These are phyloP conservation scores for Globisporangium solare DNA, from an alignment of 352 stramenopile species.

Conservation along the genomic window DNA sequence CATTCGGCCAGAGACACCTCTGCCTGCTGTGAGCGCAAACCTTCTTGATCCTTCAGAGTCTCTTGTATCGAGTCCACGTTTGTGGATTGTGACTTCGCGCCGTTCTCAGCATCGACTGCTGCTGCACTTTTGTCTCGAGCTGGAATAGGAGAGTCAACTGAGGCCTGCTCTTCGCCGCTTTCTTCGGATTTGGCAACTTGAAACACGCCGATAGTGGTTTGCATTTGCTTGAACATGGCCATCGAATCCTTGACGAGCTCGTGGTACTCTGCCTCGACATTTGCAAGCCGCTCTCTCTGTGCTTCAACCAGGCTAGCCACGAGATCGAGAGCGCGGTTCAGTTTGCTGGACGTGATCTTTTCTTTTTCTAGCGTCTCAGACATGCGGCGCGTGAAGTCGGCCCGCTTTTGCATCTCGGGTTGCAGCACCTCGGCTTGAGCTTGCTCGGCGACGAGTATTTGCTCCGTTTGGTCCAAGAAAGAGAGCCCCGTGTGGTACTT, in stretches of 20 bases:
- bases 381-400: slow-evolving; percentile 41
- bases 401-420: slow-evolving; percentile 44
- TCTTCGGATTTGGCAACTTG: slow-evolving; percentile 23
- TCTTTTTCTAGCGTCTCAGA: slow-evolving; percentile 61
- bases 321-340: slow-evolving; percentile 40
- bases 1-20: background rate
- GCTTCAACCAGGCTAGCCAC: slow-evolving; percentile 28
- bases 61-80: background rate
- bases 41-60: background rate
- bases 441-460: slow-evolving; percentile 44
- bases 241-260: slow-evolving; percentile 36
- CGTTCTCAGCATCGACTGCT: background rate
- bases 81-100: background rate
- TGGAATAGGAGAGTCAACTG: background rate
- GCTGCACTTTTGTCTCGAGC: background rate
- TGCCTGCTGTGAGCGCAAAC: background rate
- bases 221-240: slow-evolving; percentile 22
- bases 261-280: slow-evolving; percentile 50
- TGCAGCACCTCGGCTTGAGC: slow-evolving; percentile 42
- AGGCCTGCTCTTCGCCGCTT: background rate
- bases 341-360: slow-evolving; percentile 41
- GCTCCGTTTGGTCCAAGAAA: slow-evolving; percentile 51
- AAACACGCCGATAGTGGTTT: slow-evolving; percentile 22
- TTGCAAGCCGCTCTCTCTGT: slow-evolving; percentile 32
- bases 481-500: slow-evolving; percentile 33